These are phyloP conservation scores for Phytophthora sp. DNA, from an alignment of 352 stramenopile species.

Conservation along the genomic window DNA sequence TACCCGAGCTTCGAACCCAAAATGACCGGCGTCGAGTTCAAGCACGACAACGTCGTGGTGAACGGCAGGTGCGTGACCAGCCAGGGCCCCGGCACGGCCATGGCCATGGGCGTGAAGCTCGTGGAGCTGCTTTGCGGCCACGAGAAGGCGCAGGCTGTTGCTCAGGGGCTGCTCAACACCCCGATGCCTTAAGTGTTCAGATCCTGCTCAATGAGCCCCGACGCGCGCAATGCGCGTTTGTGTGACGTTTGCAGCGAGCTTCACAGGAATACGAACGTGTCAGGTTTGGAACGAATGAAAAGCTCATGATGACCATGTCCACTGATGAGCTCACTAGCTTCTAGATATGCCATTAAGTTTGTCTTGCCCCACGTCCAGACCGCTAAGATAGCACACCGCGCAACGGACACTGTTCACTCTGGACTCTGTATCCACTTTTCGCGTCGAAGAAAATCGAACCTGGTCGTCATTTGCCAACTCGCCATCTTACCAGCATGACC, in stretches of 20 bases:
- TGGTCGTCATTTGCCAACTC: conserved; percentile 1
- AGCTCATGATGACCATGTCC: not conserved
- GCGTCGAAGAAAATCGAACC: not conserved
- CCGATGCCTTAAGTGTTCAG: conserved; percentile 21
- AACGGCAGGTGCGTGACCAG: conserved; percentile 81
- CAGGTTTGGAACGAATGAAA: conserved; percentile 5
- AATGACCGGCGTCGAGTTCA: conserved; percentile 57
- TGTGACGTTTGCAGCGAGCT: too few species aligned
- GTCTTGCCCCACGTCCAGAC: conserved; percentile 1
- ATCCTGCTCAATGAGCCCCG: too few species aligned
- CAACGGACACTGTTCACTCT: conserved; percentile 5
- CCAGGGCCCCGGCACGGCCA: conserved; percentile 76
- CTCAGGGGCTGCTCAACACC: conserved; percentile 62
- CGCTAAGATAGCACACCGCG: not conserved
- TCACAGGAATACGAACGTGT: too few species aligned
- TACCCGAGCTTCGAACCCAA: conserved; percentile 77
- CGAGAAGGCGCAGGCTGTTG: conserved; percentile 67
- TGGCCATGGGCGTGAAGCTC: conserved; percentile 85
- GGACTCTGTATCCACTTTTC: conserved; percentile 7
- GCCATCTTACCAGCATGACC: not conserved
- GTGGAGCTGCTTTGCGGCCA: conserved; percentile 73
- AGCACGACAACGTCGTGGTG: conserved; percentile 67
- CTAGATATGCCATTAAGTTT: not conserved
- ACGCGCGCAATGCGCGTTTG: too few species aligned
- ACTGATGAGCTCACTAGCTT: not conserved